These are phyloP conservation scores for Debaryomyces udenii DNA, from an alignment of 1,139 yeast genomes.

Conservation along the genomic window DNA sequence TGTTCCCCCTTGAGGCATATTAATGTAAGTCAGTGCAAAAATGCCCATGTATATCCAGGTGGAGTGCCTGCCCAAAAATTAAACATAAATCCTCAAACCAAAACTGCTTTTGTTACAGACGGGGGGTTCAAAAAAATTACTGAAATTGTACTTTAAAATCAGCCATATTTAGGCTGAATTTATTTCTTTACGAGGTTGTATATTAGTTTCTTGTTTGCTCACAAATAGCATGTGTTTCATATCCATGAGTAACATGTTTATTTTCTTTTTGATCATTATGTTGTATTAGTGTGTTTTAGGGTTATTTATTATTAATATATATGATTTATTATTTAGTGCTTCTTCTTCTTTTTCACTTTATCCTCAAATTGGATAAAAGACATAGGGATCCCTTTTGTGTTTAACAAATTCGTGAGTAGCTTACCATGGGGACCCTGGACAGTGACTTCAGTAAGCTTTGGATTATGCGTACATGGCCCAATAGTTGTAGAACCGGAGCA, in stretches of 20 bases:
- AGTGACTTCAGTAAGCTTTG: constrained; percentile 65
- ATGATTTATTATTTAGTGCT: constrained; percentile 22
- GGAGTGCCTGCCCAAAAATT: constrained; percentile 58
- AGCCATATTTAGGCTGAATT: constrained; percentile 1
- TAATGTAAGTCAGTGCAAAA: constrained; percentile 70
- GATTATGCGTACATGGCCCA: constrained; percentile 55
- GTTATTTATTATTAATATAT: constrained; percentile 7
- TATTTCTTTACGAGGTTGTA: no score
- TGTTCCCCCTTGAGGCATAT: constrained; percentile 55
- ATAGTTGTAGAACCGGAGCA: constrained; percentile 91
- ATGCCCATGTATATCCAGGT: constrained; percentile 61
- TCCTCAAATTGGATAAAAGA: constrained; percentile 71
- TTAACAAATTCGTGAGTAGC: constrained; percentile 58
- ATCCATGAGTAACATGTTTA: no score
- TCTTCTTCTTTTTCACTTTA: constrained; percentile 61
- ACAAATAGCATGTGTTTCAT: no score
- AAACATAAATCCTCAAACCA: constrained; percentile 52
- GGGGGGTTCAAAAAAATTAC: constrained; percentile 57
- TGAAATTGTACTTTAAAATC: constrained; percentile 48
- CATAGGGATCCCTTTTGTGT: constrained; percentile 66
- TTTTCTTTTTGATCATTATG: background rate
- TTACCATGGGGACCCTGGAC: constrained; percentile 92
- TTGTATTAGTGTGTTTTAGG: background rate
- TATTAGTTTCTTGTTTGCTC: no score
- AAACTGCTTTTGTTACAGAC: constrained; percentile 61